phyloP scores from a whole-genome alignment of 2,329 filamentous ascomycete species.

The Alternaria postmessia region DNA sequence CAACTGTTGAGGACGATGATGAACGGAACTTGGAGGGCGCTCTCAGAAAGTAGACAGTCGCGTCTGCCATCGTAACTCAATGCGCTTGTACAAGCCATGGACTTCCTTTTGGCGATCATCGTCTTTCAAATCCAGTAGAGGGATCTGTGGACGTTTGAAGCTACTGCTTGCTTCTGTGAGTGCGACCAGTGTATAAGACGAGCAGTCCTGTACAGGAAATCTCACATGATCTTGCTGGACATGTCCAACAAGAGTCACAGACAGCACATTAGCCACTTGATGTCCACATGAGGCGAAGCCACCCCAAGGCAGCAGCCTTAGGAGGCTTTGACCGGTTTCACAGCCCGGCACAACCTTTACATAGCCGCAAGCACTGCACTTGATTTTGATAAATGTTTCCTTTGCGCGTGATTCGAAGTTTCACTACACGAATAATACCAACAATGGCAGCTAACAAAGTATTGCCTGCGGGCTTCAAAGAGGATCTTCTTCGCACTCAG shows the following conservation, averaged over 20 bases:
- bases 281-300: not conserved
- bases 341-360: constrained; percentile 1
- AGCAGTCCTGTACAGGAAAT: not conserved
- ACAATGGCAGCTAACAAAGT: constrained; percentile 3
- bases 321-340: not conserved
- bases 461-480: not conserved
- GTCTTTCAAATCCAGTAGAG: not conserved
- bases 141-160: not conserved
- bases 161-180: not conserved
- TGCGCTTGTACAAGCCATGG: not conserved
- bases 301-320: constrained; percentile 13
- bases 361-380: not conserved
- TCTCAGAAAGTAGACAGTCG: not conserved
- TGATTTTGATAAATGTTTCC: not conserved
- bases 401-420: not conserved
- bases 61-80: not conserved
- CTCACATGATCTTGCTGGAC: not conserved
- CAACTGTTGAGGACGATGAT: constrained; percentile 4
- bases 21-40: not conserved
- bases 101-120: not conserved
- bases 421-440: not conserved
- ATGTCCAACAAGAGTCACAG: not conserved
- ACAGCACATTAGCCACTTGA: not conserved
- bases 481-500: not conserved
- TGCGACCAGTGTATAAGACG: not conserved